These are phyloP conservation scores for Avena insularis DNA, from an alignment of 176 grass and related monocot species.

Conservation along the genomic window DNA sequence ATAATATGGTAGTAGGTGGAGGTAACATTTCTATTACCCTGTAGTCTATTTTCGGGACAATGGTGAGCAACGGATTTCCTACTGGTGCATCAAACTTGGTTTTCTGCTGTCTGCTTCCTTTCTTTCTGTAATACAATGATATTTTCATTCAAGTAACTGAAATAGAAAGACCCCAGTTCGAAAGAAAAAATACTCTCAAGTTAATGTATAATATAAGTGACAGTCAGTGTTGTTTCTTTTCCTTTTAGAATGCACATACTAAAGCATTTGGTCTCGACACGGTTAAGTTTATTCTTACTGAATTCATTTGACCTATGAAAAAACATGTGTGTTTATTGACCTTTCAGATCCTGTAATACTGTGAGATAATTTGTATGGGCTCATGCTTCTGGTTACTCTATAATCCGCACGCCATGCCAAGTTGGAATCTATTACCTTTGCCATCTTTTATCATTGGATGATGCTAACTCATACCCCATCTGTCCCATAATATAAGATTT, in stretches of 20 bases:
- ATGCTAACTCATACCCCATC: background rate
- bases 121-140: background rate
- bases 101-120: constrained; percentile 9
- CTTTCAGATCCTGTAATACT: constrained; percentile 30
- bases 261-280: background rate
- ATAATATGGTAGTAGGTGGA: background rate
- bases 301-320: constrained; percentile 10
- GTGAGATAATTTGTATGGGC: background rate
- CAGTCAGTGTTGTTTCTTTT: background rate
- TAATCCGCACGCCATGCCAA: background rate
- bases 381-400: constrained; percentile 27
- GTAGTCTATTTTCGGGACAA: background rate
- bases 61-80: background rate
- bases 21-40: background rate
- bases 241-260: background rate
- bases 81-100: background rate
- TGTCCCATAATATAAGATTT: no score
- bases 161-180: background rate
- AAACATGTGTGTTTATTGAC: background rate
- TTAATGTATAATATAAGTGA: background rate
- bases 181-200: background rate
- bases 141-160: background rate
- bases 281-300: background rate
- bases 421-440: constrained; percentile 25
- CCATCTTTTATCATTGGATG: constrained; percentile 16